Percentiles rank a stretch among this genome's conserved stretches.
Conservation (phyloP, 139 green algal genomes). For the Picocystis salinarum region DNA sequence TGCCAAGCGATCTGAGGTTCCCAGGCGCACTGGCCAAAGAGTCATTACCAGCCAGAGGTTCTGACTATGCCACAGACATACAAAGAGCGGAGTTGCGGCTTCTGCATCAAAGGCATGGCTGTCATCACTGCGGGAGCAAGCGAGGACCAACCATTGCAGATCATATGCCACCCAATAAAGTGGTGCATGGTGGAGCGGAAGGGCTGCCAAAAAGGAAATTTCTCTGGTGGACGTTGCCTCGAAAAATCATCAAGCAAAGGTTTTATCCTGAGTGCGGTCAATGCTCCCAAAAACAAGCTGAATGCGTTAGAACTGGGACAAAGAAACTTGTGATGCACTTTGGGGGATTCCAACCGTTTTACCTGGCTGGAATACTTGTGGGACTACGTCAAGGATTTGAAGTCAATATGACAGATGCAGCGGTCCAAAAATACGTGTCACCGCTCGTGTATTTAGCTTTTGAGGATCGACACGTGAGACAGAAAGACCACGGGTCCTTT, state of each 20-base stretch:
- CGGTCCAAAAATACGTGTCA: too few relatives aligned
- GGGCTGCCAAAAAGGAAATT: neutral
- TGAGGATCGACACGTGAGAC: too few relatives aligned
- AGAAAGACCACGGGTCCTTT: too few relatives aligned
- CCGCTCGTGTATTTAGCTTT: too few relatives aligned
- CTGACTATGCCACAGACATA: conserved; percentile 24
- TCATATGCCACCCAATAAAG: conserved; percentile 67
- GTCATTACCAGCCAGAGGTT: conserved; percentile 28
- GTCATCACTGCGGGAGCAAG: conserved; percentile 52
- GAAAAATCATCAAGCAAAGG: conserved; percentile 11
- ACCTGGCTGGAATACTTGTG: conserved; percentile 1
- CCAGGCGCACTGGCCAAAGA: conserved; percentile 33
- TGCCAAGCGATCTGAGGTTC: conserved; percentile 44
- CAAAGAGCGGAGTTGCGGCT: neutral
- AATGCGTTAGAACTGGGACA: conserved; percentile 19
- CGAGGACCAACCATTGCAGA: conserved; percentile 35
- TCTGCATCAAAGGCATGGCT: conserved; percentile 26
- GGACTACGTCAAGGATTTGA: neutral
- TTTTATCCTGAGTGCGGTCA: conserved; percentile 36
- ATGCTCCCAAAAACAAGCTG: conserved; percentile 35
- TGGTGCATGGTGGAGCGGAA: conserved; percentile 8
- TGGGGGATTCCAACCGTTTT: conserved; percentile 5
- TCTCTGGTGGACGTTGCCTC: too few relatives aligned
- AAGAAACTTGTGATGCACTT: conserved; percentile 31
- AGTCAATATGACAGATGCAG: too few relatives aligned